Percentiles rank a stretch among this genome's conserved stretches.
These are phyloP conservation scores for Toxoplasma gondii DNA, from an alignment of 169 alveolate genomes.

Conservation along the genomic window DNA sequence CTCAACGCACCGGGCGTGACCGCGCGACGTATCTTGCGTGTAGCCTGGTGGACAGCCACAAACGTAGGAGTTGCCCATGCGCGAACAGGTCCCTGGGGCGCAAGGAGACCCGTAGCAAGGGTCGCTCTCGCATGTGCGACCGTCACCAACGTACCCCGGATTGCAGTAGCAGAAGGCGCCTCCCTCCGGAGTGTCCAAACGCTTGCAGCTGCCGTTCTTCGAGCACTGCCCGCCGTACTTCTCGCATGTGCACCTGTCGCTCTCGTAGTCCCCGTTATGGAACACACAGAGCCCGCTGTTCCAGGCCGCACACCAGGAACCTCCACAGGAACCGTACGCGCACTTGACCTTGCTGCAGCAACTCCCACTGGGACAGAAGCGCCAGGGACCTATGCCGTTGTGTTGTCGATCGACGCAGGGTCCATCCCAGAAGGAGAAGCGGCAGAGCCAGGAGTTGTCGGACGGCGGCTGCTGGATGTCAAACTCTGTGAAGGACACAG, in stretches of 20 bases:
- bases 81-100: neutral
- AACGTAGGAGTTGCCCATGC: neutral
- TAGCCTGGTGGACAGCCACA: neutral
- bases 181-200: neutral
- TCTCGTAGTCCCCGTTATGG: neutral
- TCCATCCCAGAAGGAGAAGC: neutral
- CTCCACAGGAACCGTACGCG: constrained; percentile 2
- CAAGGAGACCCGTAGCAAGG: constrained; percentile 17
- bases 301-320: constrained; percentile 5
- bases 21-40: neutral
- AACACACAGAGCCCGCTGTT: neutral
- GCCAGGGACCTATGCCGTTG: neutral
- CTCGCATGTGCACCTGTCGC: constrained; percentile 7
- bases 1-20: neutral
- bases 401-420: neutral
- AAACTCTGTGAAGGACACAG: neutral
- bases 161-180: constrained; percentile 47
- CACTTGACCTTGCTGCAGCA: constrained; percentile 61
- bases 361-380: neutral
- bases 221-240: neutral
- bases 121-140: neutral
- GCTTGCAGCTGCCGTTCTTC: neutral
- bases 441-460: neutral
- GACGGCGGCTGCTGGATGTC: neutral
- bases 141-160: neutral